Percentiles rank a stretch among this genome's conserved stretches.
These are phyloP conservation scores for Musa balbisiana DNA, from an alignment of 202 grass and related monocot genomes.

Conservation along the genomic window DNA sequence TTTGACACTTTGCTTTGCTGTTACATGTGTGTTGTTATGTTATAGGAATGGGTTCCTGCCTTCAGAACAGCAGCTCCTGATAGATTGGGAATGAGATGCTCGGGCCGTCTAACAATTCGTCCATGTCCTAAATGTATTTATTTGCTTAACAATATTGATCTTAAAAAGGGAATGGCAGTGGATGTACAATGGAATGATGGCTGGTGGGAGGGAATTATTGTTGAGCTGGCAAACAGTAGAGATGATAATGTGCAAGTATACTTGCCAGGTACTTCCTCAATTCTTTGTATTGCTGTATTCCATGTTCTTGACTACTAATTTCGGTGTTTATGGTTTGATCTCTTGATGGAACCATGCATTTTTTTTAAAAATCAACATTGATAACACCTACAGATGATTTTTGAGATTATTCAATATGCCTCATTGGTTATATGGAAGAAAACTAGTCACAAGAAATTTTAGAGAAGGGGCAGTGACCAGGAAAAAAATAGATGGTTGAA, in stretches of 20 bases:
- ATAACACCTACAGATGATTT: too few relatives aligned
- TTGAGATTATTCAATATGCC: background rate
- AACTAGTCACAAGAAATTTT: background rate
- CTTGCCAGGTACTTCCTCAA: conserved; percentile 55
- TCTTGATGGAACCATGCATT: background rate
- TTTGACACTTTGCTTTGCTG: background rate
- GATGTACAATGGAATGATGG: conserved; percentile 77
- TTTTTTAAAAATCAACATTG: background rate
- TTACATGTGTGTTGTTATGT: conserved; percentile 12
- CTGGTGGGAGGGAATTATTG: conserved; percentile 91
- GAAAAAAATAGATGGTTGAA: background rate
- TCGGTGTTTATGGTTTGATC: background rate
- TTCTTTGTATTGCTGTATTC: conserved; percentile 12
- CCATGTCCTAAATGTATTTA: conserved; percentile 45
- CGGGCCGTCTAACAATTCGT: conserved; percentile 52
- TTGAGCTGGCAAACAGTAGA: conserved; percentile 31
- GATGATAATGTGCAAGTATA: conserved; percentile 55
- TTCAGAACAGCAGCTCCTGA: conserved; percentile 71
- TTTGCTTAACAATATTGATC: conserved; percentile 30
- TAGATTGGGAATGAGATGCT: conserved; percentile 63
- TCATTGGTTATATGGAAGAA: background rate
- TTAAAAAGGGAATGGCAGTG: conserved; percentile 63
- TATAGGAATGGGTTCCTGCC: conserved; percentile 69
- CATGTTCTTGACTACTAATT: background rate
- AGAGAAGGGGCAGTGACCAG: background rate